Percentiles rank a stretch among this genome's conserved stretches.
These are phyloP conservation scores for Dalechampia spathulata DNA, from an alignment of 441 rosid species.

Conservation along the genomic window DNA sequence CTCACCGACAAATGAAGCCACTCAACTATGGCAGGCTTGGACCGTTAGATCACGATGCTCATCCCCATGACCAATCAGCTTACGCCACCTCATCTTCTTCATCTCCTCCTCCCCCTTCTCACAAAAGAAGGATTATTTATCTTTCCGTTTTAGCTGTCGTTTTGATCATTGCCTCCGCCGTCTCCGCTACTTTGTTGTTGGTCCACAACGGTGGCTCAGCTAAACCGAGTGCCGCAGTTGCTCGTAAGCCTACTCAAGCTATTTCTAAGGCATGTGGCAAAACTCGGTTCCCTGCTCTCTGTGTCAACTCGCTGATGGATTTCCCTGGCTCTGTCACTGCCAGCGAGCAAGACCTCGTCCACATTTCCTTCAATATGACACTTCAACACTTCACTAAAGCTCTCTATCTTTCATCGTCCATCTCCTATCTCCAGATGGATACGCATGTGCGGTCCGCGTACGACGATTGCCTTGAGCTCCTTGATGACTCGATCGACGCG, in stretches of 20 bases:
- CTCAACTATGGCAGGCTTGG: constrained; percentile 59
- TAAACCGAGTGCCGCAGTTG: constrained; percentile 14
- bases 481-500: constrained; percentile 71
- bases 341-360: constrained; percentile 58
- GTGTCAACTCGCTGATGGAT: constrained; percentile 55
- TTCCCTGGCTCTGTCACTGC: constrained; percentile 67
- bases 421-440: constrained; percentile 51
- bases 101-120: constrained; percentile 5
- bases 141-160: constrained; percentile 34
- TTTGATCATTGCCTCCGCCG: constrained; percentile 49
- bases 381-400: constrained; percentile 70
- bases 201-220: constrained; percentile 24
- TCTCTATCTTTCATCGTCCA: constrained; percentile 44
- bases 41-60: constrained; percentile 20
- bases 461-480: constrained; percentile 85
- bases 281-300: constrained; percentile 54
- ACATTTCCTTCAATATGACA: constrained; percentile 89
- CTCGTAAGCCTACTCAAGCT: constrained; percentile 54
- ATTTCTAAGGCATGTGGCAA: constrained; percentile 61
- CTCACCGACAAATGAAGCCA: neutral
- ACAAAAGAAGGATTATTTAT: constrained; percentile 38
- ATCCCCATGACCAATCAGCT: too few species aligned
- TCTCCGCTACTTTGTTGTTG: constrained; percentile 41
- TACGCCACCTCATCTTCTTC: neutral
- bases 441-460: constrained; percentile 60